A percentile compares a stretch with the other conserved stretches of the same genome.
phyloP scores from a whole-genome alignment of 2,329 filamentous ascomycete species.

The Arthrobotrys musiformis region DNA sequence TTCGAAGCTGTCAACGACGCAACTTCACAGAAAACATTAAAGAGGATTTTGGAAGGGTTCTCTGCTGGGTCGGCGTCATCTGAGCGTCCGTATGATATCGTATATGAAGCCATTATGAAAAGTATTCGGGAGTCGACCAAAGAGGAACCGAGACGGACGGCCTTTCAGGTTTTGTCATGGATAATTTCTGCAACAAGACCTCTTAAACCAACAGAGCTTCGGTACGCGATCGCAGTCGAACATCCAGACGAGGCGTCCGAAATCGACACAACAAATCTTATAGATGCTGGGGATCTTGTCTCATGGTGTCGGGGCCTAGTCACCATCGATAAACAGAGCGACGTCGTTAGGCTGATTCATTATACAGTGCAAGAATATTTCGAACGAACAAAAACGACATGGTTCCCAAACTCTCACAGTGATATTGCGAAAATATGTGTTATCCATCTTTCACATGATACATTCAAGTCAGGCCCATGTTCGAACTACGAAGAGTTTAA shows the following conservation, averaged over 20 bases:
- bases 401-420: not conserved
- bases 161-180: slow-evolving; percentile 21
- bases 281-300: not conserved
- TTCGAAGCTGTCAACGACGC: too few relatives aligned
- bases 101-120: too few relatives aligned
- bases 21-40: too few relatives aligned
- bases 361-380: slow-evolving; percentile 61
- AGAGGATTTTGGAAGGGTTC: too few relatives aligned
- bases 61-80: too few relatives aligned
- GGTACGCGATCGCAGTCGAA: slow-evolving; percentile 15
- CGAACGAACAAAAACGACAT: not conserved
- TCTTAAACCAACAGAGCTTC: slow-evolving; percentile 6
- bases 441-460: slow-evolving; percentile 27
- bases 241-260: not conserved
- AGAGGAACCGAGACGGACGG: not conserved
- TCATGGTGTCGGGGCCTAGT: slow-evolving; percentile 59
- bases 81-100: too few relatives aligned
- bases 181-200: slow-evolving; percentile 8
- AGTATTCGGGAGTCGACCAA: not conserved
- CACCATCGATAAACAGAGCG: slow-evolving; percentile 58
- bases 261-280: slow-evolving; percentile 10
- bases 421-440: slow-evolving; percentile 19
- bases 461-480: not conserved
- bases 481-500: not conserved
- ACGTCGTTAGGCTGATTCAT: slow-evolving; percentile 59